Evolutionary conservation across 2,329 filamentous ascomycete species (phyloP).

Genomic region (Dendrostoma leiphaemia): DNA sequence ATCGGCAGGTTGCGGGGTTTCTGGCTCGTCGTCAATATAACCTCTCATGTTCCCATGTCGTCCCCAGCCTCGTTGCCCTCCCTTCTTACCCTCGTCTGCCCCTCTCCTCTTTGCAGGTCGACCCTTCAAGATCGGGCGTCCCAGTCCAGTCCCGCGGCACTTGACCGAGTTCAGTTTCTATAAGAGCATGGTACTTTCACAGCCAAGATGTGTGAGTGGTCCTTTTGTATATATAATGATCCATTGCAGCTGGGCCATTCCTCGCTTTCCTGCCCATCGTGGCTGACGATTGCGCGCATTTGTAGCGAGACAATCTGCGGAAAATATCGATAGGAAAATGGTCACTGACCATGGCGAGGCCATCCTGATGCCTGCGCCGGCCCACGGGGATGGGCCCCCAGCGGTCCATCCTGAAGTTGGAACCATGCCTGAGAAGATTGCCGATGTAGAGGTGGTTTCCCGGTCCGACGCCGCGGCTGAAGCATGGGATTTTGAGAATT

Average conservation of each 20-base stretch:
- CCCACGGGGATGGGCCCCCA: constrained; percentile 5
- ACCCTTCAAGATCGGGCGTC: background rate
- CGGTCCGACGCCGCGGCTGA: background rate
- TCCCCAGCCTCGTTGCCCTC: background rate
- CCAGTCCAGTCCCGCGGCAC: background rate
- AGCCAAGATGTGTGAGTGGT: constrained; percentile 15
- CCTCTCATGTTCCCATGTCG: background rate
- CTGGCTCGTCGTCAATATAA: background rate
- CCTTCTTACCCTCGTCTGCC: background rate
- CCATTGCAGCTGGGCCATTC: background rate
- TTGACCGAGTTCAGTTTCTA: background rate
- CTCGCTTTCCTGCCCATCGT: background rate
- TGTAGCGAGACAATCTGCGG: constrained; percentile 1
- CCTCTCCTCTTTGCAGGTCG: background rate
- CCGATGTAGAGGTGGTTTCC: background rate
- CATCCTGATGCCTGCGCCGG: constrained; percentile 2
- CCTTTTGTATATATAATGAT: too few relatives aligned
- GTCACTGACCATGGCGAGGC: background rate
- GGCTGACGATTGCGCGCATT: background rate
- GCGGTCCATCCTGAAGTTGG: constrained; percentile 11
- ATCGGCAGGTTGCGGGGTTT: too few relatives aligned
- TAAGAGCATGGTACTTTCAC: background rate
- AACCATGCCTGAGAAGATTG: background rate
- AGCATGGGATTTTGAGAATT: constrained; percentile 24
- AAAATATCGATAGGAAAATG: background rate